Conservation (phyloP, 1,284 basidiomycete genomes). For the Moesziomyces globuligerus region DNA sequence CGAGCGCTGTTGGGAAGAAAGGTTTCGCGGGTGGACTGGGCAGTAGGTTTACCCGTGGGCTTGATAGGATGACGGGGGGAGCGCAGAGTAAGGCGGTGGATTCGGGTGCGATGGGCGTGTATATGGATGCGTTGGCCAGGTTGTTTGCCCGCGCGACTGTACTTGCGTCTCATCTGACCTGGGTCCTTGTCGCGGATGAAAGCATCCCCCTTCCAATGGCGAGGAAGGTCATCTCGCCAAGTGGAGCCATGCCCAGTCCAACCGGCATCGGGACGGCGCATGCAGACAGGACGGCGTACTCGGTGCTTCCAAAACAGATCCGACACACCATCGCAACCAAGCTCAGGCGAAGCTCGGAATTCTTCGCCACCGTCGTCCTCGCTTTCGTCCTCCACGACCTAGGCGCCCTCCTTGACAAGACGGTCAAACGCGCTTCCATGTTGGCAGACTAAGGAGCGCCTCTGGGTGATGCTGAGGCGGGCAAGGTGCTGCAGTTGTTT, state of each 20-base stretch:
- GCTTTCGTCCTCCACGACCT: conserved; percentile 85
- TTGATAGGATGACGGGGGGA: conserved; percentile 25
- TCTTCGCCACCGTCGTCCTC: conserved; percentile 87
- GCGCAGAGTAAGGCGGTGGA: conserved; percentile 12
- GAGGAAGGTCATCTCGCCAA: neutral
- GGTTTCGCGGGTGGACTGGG: conserved; percentile 12
- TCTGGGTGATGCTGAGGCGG: too few relatives aligned
- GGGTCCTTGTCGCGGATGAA: conserved; percentile 11
- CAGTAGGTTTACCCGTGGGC: conserved; percentile 12
- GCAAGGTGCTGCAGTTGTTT: too few relatives aligned
- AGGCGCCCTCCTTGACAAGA: conserved; percentile 75
- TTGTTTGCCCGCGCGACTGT: conserved; percentile 1
- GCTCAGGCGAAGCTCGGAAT: conserved; percentile 83
- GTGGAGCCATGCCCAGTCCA: conserved; percentile 4
- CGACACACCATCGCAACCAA: conserved; percentile 77
- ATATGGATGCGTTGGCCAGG: conserved; percentile 7
- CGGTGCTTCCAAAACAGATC: conserved; percentile 69
- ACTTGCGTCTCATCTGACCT: conserved; percentile 5
- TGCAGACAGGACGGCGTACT: conserved; percentile 16
- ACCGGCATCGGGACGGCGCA: conserved; percentile 12
- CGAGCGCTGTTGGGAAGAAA: conserved; percentile 55
- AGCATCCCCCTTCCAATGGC: neutral
- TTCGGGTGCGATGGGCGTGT: neutral
- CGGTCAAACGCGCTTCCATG: conserved; percentile 20
- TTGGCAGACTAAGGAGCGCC: too few relatives aligned